Conservation (phyloP, 1,284 basidiomycete species). For the Leccinum variabile region DNA sequence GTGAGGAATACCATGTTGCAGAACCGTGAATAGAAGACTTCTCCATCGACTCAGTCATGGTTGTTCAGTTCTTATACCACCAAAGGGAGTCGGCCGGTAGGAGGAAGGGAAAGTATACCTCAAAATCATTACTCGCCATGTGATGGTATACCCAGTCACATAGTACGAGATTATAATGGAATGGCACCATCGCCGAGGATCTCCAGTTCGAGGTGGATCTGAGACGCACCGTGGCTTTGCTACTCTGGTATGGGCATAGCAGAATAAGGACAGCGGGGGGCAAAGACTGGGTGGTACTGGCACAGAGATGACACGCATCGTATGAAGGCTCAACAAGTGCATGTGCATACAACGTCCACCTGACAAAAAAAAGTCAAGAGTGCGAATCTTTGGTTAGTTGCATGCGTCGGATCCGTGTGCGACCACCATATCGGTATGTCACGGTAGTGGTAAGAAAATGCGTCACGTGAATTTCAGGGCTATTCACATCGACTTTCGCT, state of each 20-base stretch:
- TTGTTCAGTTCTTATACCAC: slow-evolving; percentile 26
- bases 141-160: slow-evolving; percentile 4
- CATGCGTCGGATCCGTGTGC: slow-evolving; percentile 13
- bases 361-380: slow-evolving; percentile 7
- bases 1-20: slow-evolving; percentile 18
- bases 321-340: slow-evolving; percentile 8
- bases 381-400: slow-evolving; percentile 10
- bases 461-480: slow-evolving; percentile 16
- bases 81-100: slow-evolving; percentile 1
- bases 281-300: slow-evolving; percentile 1
- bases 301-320: slow-evolving; percentile 1
- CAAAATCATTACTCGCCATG: slow-evolving; percentile 9
- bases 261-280: slow-evolving; percentile 4
- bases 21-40: slow-evolving; percentile 2
- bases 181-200: slow-evolving; percentile 6
- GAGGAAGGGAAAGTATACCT: slow-evolving; percentile 2
- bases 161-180: slow-evolving; percentile 17
- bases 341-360: slow-evolving; percentile 21
- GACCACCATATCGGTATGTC: slow-evolving; percentile 9
- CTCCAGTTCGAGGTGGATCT: slow-evolving; percentile 9
- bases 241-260: slow-evolving; percentile 15
- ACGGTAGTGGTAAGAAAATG: slow-evolving; percentile 8
- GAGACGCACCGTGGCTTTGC: background rate
- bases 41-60: slow-evolving; percentile 1
- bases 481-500: slow-evolving; percentile 4